Evolutionary conservation across 2,329 filamentous ascomycete species (phyloP).

Genomic region (Penicillium sp.): DNA sequence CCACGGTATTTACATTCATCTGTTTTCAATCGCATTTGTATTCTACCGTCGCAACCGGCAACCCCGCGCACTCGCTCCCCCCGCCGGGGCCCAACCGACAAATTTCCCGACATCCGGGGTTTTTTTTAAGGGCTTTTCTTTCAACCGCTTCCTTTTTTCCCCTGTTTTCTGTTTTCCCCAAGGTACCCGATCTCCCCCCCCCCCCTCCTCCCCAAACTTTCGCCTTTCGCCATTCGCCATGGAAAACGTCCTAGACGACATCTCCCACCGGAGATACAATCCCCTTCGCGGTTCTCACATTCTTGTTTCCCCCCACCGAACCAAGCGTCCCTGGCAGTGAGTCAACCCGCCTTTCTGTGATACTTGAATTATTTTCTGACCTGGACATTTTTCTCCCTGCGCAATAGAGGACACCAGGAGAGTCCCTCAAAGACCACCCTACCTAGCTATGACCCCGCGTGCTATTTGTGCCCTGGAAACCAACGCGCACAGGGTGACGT

Average conservation of each 20-base stretch:
- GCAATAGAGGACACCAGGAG: conserved; percentile 74
- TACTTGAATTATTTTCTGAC: neutral
- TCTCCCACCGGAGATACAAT: conserved; percentile 94
- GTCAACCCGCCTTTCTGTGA: conserved; percentile 38
- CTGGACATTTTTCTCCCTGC: neutral
- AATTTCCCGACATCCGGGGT: conserved; percentile 7
- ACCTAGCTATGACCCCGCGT: conserved; percentile 85
- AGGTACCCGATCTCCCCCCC: conserved; percentile 10
- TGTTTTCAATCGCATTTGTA: too few species aligned
- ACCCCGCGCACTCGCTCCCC: conserved; percentile 33
- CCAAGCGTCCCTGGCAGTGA: conserved; percentile 98
- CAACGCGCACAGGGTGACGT: conserved; percentile 80
- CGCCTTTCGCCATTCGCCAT: conserved; percentile 60
- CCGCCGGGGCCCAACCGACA: conserved; percentile 14
- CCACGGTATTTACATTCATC: too few species aligned
- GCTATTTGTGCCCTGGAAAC: conserved; percentile 94
- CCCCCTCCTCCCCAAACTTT: neutral
- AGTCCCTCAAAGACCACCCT: conserved; percentile 68
- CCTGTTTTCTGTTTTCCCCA: conserved; percentile 11
- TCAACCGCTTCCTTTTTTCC: conserved; percentile 5
- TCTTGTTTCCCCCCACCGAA: conserved; percentile 92
- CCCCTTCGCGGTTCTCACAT: conserved; percentile 88
- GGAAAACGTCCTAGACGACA: conserved; percentile 86
- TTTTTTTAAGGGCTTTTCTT: conserved; percentile 8
- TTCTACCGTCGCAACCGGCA: conserved; percentile 15